Base-by-base conservation (phyloP, 208 protist genomes). In the Trypanosoma scelopori region DNA sequence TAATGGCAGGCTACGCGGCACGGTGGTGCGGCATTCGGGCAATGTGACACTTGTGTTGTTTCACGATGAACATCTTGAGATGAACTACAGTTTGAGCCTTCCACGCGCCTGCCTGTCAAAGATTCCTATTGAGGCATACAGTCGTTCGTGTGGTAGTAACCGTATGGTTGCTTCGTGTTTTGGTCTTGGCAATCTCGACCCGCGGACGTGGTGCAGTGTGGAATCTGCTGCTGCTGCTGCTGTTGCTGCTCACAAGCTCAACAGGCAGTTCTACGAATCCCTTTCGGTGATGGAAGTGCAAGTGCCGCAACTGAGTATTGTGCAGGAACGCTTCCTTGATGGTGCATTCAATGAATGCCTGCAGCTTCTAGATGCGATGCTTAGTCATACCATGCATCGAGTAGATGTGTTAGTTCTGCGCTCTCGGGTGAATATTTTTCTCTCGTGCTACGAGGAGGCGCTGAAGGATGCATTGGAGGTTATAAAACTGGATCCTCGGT, bases 31-130 rank as follows among this genome's bases (percentile, higher is more conserved):
- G 39, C 89, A 94, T 71, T 81, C 58, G 15, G 76, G 71, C 15
- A 68, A 79, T 22, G 62, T 92, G 60, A 87, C 85, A 9, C 58
- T 94, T 1, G 89, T 94, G 0, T 23, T 51, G 18, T 92, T 92
- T 68, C 16, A 69, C 27, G 76, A 71, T 45, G 42, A 59, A 11
- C 56, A 47, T 4, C 42, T 59, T 1, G 71, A 79, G 13, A 53
- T 92, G 27, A 35, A 56, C 46, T 89, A 79, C 55, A 65, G 64
- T 27, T 59, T 94, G 20, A 81, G 76, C 28, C 55, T 94, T 27
- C 85, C 89, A 0, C 84, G 83, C 25, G 58, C 72, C 1, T 92
- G 85, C 47, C 63, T 94, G 5, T 94, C 85, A 20, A 50, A 81
- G 41, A 59, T 60, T 18, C 62, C 49, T 6, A 82, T 94, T 25